Conservation (phyloP, 2,329 filamentous ascomycete genomes). For the Camillea tinctor region DNA sequence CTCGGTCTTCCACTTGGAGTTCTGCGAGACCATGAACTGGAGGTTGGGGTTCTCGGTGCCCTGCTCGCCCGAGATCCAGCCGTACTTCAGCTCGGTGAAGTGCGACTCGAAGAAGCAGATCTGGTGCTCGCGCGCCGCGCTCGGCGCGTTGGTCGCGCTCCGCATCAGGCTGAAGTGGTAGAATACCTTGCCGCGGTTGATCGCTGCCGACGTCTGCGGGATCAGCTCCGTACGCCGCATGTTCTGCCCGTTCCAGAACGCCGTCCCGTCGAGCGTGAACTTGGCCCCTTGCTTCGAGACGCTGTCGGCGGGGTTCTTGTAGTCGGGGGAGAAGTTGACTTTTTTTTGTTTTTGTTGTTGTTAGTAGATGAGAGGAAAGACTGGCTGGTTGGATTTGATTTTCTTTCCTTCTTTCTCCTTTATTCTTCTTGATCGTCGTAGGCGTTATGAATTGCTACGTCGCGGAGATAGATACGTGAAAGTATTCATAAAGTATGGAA, state of each 20-base stretch:
- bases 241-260: conserved; percentile 70
- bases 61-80: conserved; percentile 53
- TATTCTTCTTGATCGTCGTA: not conserved
- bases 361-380: not conserved
- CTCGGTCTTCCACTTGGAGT: conserved; percentile 62
- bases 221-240: conserved; percentile 76
- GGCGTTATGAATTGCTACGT: no score
- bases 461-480: not conserved
- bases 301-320: conserved; percentile 65
- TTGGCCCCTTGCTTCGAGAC: conserved; percentile 64
- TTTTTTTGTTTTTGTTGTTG: no score
- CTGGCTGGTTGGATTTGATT: not conserved
- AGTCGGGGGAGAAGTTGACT: conserved; percentile 58
- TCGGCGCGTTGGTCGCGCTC: conserved; percentile 58
- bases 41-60: conserved; percentile 51
- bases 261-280: conserved; percentile 62
- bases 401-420: not conserved
- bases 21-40: conserved; percentile 63
- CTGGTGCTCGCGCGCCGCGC: conserved; percentile 65
- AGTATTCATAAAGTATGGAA: not conserved
- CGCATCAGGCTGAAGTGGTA: conserved; percentile 72
- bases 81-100: conserved; percentile 75
- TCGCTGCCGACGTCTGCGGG: conserved; percentile 65
- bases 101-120: conserved; percentile 63
- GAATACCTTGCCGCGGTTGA: conserved; percentile 63